Evolutionary conservation across 768 basidiomycete genomes (phyloP), one percentile per base, ranked within the genome.

Genomic region (Phlebiopsis gigantea): DNA sequence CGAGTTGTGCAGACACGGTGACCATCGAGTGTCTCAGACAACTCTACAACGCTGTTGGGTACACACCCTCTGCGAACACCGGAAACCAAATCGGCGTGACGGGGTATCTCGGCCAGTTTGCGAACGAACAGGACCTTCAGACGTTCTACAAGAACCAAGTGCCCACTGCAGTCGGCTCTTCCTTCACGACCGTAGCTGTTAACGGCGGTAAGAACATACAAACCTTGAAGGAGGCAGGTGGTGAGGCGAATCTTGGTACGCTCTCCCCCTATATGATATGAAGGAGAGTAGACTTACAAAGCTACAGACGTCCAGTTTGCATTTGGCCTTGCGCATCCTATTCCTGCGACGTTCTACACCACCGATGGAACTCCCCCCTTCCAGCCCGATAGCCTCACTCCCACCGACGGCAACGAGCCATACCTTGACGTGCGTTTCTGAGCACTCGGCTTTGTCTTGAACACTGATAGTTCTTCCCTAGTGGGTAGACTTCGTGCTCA

Each of bases 161-260:
- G 7, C 73, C 72, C 3, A 62, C 58, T 5, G 73, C 72, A 0
- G 57, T 67, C 21, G 64, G 63, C 26, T 75, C 81, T 8, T 72
- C 75, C 0, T 87, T 82, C 68, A 72, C 76, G 2, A 73, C 80
- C 24, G 63, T 80, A 22, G 78, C 79, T 21, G 72, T 89, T 24
- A 75, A 82, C 28, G 83, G 79, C 47, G 86, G 85, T 1, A 31
- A 71, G 57, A 87, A 90, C 63, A 74, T 76, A 55, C 86, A 90
- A 67, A 0, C 67, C 42, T 68, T 72, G 17, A 39, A 68, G 0
- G 22, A 26, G 71, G 81, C 87, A 17, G 86, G 86, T 1, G 62
- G 55, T 4, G 88, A 91, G 66, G 87, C 86, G 4, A 76, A 84
- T 59, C 69, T 89, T 34, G 62, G 65, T 66, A 46, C 1, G 63